Evolutionary conservation across 2,329 filamentous ascomycete genomes (phyloP), one percentile per base, ranked within the genome.

Genomic region (Talaromyces rugulosus): DNA sequence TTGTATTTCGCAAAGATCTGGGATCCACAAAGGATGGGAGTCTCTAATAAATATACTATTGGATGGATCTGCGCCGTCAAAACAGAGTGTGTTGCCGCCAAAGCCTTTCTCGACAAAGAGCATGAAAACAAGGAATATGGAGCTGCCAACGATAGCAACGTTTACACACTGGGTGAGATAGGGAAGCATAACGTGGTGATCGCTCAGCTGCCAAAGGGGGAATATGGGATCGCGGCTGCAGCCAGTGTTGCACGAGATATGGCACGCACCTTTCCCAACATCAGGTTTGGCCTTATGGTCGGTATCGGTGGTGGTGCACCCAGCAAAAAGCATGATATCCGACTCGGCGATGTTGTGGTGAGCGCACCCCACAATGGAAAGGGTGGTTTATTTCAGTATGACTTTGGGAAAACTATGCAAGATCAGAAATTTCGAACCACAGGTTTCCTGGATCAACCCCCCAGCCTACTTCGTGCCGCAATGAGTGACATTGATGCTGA

Each of bases 221-320:
- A 68, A 36, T 73, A 69, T 60, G 75, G 69, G 47, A 72, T 59
- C 42, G 60, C 56, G 5, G 70, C 74, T 14, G 75, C 76, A 6
- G 67, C 75, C 9, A 62, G 42, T 31, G 60, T 78, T 2, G 72
- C 72, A 7, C 66, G 64, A 50, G 67, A 75, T 58, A 74, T 73
- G 70, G 40, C 71, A 23, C 55, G 66, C 14, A 69, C 64, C 16
- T 62, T 79, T 64, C 47, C 71, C 0, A 72, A 73, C 34, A 31
- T 76, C 30, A 60, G 67, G 14, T 60, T 80, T 44, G 73, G 74
- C 3, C 68, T 82, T 1, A 77, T 82, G 74, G 78, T 82, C 2
- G 80, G 80, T 18, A 77, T 81, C 56, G 78, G 72, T 1, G 74
- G 74, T 28, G 72, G 71, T 11, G 68, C 59, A 33, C 71, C 70